Percentiles rank a stretch among this genome's conserved stretches.
Evolutionary conservation across 1,284 basidiomycete species (phyloP).

Genomic region (Bjerkandera adusta): DNA sequence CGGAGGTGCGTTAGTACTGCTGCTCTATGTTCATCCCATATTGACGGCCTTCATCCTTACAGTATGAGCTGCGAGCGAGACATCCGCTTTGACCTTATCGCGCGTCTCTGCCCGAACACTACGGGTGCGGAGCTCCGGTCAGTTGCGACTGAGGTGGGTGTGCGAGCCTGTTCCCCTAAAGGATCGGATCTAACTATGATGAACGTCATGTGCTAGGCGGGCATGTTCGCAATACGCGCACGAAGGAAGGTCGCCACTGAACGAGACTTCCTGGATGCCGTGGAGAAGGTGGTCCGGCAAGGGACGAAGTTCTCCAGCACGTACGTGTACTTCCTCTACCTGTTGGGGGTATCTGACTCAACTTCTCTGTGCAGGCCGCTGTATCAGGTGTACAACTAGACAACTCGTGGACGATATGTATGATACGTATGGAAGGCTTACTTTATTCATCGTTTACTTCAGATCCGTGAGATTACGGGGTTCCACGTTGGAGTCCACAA

Average conservation of each 20-base stretch:
- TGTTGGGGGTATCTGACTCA: conserved; percentile 3
- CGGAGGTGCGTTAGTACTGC: conserved; percentile 64
- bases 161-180: background rate
- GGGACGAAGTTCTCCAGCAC: conserved; percentile 96
- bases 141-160: conserved; percentile 88
- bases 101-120: conserved; percentile 95
- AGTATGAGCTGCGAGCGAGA: conserved; percentile 98
- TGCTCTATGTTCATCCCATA: conserved; percentile 9
- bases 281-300: conserved; percentile 97
- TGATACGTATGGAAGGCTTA: conserved; percentile 6
- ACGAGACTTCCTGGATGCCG: conserved; percentile 95
- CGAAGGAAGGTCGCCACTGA: conserved; percentile 97
- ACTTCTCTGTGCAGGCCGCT: conserved; percentile 45
- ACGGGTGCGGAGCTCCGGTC: conserved; percentile 97
- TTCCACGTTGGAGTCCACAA: no score
- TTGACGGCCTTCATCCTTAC: conserved; percentile 12
- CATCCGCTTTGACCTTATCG: conserved; percentile 97
- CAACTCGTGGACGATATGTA: conserved; percentile 18
- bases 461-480: background rate
- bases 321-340: conserved; percentile 40
- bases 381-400: conserved; percentile 75
- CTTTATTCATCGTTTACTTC: background rate
- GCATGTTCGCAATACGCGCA: conserved; percentile 99
- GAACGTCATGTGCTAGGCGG: conserved; percentile 57
- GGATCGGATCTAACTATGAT: conserved; percentile 6